Evolutionary conservation across 129 eudicot species (phyloP).

Genomic region (Centaurea solstitialis): DNA sequence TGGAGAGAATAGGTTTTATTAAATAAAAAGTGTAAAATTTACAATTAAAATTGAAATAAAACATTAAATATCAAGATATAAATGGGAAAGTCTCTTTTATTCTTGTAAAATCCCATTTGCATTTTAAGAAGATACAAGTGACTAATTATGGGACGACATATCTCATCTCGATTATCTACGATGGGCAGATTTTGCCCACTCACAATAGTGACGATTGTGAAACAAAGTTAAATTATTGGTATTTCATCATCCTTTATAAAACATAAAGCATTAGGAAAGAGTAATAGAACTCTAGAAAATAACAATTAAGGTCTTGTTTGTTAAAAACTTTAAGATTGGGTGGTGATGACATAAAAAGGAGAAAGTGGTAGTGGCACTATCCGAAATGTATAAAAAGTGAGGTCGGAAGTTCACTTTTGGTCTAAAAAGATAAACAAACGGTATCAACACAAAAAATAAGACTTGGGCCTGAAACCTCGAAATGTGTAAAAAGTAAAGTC

Average conservation of each 20-base stretch:
- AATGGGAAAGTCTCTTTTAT: background rate
- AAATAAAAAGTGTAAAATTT: background rate
- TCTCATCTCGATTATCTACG: no score
- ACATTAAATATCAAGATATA: background rate
- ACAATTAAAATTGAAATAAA: background rate
- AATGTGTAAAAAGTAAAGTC: conserved; percentile 14
- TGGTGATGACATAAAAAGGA: conserved; percentile 27
- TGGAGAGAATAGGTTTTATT: background rate
- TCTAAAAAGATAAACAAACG: conserved; percentile 15
- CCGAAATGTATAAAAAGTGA: conserved; percentile 16
- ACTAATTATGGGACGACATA: no score
- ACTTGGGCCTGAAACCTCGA: conserved; percentile 29
- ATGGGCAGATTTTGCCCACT: no score
- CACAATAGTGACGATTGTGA: no score
- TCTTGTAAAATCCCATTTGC: no score
- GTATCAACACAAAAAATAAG: conserved; percentile 19
- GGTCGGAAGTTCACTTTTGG: background rate
- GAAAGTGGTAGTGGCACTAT: conserved; percentile 4
- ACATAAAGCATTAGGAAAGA: no score
- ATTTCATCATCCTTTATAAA: no score
- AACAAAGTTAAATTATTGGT: no score
- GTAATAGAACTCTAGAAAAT: no score
- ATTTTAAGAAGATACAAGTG: no score
- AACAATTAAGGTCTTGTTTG: background rate
- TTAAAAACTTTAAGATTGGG: conserved; percentile 10